A percentile compares a stretch with the other conserved stretches of the same genome.
Conservation (phyloP, 108 stramenopile genomes). For the Parietichytrium sp. region DNA sequence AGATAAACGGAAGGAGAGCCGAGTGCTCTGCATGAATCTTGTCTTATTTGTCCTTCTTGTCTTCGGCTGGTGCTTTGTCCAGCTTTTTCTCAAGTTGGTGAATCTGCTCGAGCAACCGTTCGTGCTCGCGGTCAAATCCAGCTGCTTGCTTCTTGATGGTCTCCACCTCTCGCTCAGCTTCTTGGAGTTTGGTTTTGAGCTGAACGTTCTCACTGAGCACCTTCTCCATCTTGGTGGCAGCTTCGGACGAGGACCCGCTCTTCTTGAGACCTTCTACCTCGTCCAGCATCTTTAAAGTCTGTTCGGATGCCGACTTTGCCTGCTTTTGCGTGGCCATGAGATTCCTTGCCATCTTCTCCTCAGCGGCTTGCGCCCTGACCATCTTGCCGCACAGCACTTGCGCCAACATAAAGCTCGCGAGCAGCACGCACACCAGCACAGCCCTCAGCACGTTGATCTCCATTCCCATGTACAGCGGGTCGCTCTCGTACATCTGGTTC, state of each 20-base stretch:
- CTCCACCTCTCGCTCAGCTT: background rate
- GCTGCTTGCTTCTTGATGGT: background rate
- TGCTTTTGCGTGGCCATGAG: background rate
- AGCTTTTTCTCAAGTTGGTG: background rate
- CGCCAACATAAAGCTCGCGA: background rate
- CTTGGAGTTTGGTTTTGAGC: background rate
- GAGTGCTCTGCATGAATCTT: too few species aligned
- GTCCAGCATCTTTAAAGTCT: background rate
- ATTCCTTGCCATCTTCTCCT: background rate
- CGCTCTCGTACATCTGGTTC: conserved; percentile 1
- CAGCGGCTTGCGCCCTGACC: conserved; percentile 26
- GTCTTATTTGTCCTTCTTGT: conserved; percentile 3
- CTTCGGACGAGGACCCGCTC: background rate
- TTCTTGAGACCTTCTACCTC: background rate
- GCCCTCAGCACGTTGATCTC: background rate
- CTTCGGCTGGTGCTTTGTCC: background rate
- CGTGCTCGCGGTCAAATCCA: background rate
- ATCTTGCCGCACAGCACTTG: background rate
- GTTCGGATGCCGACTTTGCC: conserved; percentile 8
- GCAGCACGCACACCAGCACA: background rate
- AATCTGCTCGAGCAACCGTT: conserved; percentile 9
- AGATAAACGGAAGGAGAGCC: too few species aligned
- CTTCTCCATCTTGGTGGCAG: conserved; percentile 10
- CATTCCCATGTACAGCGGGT: background rate
- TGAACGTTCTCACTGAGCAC: background rate